phyloP scores from a whole-genome alignment of 2,329 filamentous ascomycete genomes.

The Cordyceps pruinosa region DNA sequence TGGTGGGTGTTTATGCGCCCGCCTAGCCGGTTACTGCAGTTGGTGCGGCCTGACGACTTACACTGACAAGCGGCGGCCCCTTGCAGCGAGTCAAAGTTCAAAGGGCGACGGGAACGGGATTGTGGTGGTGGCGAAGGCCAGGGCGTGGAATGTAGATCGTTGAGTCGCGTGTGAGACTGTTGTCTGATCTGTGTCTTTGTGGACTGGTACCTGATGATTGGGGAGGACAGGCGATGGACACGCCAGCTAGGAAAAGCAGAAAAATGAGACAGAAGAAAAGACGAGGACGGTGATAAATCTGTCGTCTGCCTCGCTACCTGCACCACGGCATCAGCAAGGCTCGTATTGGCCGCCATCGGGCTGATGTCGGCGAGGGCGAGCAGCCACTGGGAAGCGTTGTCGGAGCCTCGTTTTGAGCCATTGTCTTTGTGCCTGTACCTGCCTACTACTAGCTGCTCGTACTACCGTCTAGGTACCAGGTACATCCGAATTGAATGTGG shows the following conservation, averaged over 20 bases:
- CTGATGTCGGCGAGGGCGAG: too few species aligned
- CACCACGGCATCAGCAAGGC: too few species aligned
- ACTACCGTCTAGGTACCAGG: too few species aligned
- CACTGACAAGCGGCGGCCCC: not conserved
- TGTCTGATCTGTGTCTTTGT: not conserved
- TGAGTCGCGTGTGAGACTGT: not conserved
- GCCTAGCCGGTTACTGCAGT: too few species aligned
- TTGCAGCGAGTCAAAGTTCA: not conserved
- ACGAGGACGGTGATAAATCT: too few species aligned
- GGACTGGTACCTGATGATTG: not conserved
- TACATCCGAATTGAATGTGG: too few species aligned
- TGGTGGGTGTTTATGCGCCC: too few species aligned
- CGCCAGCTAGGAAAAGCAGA: too few species aligned
- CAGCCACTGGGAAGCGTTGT: not conserved
- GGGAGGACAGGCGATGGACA: not conserved
- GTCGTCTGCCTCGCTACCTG: too few species aligned
- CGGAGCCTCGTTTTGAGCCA: not conserved
- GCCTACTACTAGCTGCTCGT: too few species aligned
- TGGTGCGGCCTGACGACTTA: too few species aligned
- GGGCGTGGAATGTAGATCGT: not conserved
- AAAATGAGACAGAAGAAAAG: not conserved
- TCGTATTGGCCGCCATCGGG: too few species aligned
- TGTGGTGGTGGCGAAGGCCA: not conserved
- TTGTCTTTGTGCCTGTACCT: not conserved
- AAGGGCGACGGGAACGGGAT: not conserved